These are phyloP conservation scores for Heliocybe sulcata DNA, from an alignment of 1,284 basidiomycete species.

Conservation along the genomic window DNA sequence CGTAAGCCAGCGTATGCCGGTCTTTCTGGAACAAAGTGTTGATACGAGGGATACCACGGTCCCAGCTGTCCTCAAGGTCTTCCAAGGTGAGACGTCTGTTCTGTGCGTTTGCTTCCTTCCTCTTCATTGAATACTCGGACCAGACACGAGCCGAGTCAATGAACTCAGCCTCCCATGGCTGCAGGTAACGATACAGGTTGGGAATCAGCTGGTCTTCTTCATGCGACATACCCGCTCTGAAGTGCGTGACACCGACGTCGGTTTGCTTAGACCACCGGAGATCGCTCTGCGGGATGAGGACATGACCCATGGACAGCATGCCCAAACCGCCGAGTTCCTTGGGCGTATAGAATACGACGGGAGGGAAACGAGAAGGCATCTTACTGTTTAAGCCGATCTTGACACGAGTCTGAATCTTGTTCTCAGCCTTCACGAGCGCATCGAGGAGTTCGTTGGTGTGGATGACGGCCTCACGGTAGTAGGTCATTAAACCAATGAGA, in stretches of 20 bases:
- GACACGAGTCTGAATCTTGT: conserved; percentile 98
- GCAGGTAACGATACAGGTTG: conserved; percentile 95
- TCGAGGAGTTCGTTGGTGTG: conserved; percentile 96
- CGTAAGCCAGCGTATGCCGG: conserved; percentile 93
- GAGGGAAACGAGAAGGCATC: conserved; percentile 99
- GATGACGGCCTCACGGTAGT: conserved; percentile 98
- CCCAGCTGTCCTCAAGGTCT: conserved; percentile 96
- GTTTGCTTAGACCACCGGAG: conserved; percentile 98
- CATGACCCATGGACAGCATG: conserved; percentile 99
- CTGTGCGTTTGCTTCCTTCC: conserved; percentile 97
- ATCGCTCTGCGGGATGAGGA: conserved; percentile 96
- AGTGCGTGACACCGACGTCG: conserved; percentile 92
- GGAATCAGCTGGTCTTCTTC: conserved; percentile 95
- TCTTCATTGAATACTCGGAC: conserved; percentile 99
- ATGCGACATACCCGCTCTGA: conserved; percentile 96
- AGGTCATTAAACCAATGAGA: conserved; percentile 93
- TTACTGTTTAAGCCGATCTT: conserved; percentile 99
- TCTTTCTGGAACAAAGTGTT: conserved; percentile 99
- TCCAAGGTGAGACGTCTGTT: conserved; percentile 96
- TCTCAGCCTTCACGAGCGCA: conserved; percentile 92
- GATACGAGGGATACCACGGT: conserved; percentile 97
- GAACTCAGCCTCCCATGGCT: conserved; percentile 99
- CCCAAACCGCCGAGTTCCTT: conserved; percentile 97
- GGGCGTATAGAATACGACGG: conserved; percentile 93
- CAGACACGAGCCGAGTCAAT: conserved; percentile 97